phyloP scores from a whole-genome alignment of 257 asterid species.

The Solanum piurae region DNA sequence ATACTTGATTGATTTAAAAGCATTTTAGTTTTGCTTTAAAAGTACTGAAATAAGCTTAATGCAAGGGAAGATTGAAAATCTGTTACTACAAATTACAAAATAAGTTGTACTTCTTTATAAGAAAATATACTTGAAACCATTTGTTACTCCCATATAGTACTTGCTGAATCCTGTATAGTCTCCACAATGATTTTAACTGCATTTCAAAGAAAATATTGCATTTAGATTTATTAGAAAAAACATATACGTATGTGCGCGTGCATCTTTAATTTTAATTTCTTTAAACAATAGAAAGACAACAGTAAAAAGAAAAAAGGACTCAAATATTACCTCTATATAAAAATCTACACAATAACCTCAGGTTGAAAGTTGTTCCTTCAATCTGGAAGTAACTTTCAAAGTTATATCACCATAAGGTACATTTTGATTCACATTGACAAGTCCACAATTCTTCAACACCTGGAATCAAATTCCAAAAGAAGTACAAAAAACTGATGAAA shows the following conservation, averaged over 20 bases:
- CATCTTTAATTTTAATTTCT: background rate
- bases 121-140: background rate
- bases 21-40: background rate
- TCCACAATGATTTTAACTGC: background rate
- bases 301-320: background rate
- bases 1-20: background rate
- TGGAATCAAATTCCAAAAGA: too few species aligned
- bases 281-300: background rate
- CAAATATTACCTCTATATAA: too few species aligned
- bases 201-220: background rate
- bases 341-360: background rate
- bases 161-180: background rate
- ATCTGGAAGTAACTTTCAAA: background rate
- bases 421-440: background rate
- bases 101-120: background rate
- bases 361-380: background rate
- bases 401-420: background rate
- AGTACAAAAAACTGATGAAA: too few species aligned
- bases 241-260: too few species aligned
- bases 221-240: background rate
- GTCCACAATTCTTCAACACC: background rate
- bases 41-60: too few species aligned
- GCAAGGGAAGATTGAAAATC: background rate
- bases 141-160: background rate
- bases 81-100: background rate